Evolutionary conservation across 345 rosid species (phyloP), one percentile per base, ranked within the genome.

Genomic region (Lagerstroemia speciosa): DNA sequence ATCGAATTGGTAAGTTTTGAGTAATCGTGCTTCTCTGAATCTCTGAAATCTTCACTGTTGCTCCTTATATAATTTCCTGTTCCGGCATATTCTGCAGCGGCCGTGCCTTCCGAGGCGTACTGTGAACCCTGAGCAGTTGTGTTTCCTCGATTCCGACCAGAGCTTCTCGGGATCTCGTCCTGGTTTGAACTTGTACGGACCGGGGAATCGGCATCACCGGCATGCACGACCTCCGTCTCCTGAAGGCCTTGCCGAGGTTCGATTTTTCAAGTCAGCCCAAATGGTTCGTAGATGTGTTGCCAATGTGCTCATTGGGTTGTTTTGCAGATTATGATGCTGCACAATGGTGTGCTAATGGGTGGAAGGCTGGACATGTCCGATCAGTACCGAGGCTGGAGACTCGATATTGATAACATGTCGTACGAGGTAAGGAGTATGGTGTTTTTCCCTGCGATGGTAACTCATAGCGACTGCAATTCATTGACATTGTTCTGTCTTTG

Each of bases 161-260:
- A 41, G 11, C 15, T 41, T 41, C 14, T 41, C 45, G 45, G 45
- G 45, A 41, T 41, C 45, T 41, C 45, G 45, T 3, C 45, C 45
- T 15, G 8, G 11, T 41, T 41, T 41, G 45, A 41, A 41, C 45
- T 41, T 2, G 45, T 41, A 79, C 6, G 70, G 71, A 38, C 82
- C 77, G 61, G 68, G 83, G 67, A 76, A 80, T 65, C 80, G 94
- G 65, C 85, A 82, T 66, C 81, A 85, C 80, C 93, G 86, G 27
- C 97, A 88, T 74, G 75, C 78, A 64, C 85, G 86, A 63, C 89
- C 83, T 73, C 90, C 95, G 73, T 86, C 95, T 27, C 88, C 90
- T 15, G 90, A 91, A 77, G 99, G 87, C 66, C 78, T 89, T 65
- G 87, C 93, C 64, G 96, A 91, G 96, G 99, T 94, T 36, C 30